Conservation (phyloP, 768 basidiomycete genomes). For the Hysterangium stoloniferum region DNA sequence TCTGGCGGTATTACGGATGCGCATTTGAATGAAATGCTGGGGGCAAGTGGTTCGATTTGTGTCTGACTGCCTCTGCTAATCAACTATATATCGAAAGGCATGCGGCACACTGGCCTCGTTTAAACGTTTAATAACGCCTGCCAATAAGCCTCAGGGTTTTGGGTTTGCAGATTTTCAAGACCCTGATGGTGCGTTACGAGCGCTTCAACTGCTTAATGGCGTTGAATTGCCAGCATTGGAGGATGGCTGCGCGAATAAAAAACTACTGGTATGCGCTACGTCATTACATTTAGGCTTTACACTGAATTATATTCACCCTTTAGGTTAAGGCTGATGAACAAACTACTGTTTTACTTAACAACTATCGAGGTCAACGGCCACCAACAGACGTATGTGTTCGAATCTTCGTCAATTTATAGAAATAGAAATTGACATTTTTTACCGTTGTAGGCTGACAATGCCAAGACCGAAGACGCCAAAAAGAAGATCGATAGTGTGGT, state of each 20-base stretch:
- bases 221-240: slow-evolving; percentile 56
- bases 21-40: slow-evolving; percentile 71
- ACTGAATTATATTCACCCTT: slow-evolving; percentile 18
- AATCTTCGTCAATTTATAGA: slow-evolving; percentile 1
- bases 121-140: slow-evolving; percentile 87
- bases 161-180: slow-evolving; percentile 96
- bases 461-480: slow-evolving; percentile 52
- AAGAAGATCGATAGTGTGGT: slow-evolving; percentile 57
- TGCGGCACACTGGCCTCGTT: slow-evolving; percentile 87
- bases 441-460: slow-evolving; percentile 57
- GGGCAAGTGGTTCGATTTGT: slow-evolving; percentile 42
- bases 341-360: slow-evolving; percentile 80
- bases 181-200: slow-evolving; percentile 82
- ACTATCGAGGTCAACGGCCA: slow-evolving; percentile 74
- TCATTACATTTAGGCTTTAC: neutral
- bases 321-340: slow-evolving; percentile 97
- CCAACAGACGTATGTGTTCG: slow-evolving; percentile 61
- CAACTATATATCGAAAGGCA: slow-evolving; percentile 46
- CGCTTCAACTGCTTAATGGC: slow-evolving; percentile 54
- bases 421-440: neutral
- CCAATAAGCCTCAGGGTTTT: slow-evolving; percentile 92
- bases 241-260: slow-evolving; percentile 54
- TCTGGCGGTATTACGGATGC: slow-evolving; percentile 84
- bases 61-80: neutral
- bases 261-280: slow-evolving; percentile 53